Evolutionary conservation across 352 stramenopile species (phyloP).

Genomic region (Hyaloperonospora arabidopsidis): DNA sequence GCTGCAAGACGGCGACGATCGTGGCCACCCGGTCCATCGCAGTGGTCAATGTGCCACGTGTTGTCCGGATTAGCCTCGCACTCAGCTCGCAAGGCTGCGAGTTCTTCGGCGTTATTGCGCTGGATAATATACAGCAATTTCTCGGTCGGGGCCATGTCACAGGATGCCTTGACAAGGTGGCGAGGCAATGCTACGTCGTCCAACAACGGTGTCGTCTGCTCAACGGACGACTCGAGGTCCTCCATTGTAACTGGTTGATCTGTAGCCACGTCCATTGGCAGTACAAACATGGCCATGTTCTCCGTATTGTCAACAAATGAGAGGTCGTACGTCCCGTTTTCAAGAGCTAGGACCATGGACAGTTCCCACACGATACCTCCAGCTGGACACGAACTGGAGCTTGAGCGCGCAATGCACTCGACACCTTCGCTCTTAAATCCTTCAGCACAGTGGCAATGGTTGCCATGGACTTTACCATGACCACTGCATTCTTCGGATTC

Average conservation of each 20-base stretch:
- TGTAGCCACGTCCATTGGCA: constrained; percentile 25
- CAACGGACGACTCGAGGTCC: constrained; percentile 23
- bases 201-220: constrained; percentile 18
- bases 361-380: constrained; percentile 37
- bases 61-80: constrained; percentile 34
- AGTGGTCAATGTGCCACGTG: constrained; percentile 47
- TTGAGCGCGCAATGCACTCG: constrained; percentile 28
- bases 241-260: constrained; percentile 15
- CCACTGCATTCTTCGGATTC: constrained; percentile 26
- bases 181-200: constrained; percentile 36
- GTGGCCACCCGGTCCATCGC: constrained; percentile 31
- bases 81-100: constrained; percentile 26
- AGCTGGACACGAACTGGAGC: constrained; percentile 18
- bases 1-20: constrained; percentile 21
- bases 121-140: constrained; percentile 38
- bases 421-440: constrained; percentile 35
- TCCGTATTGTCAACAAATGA: constrained; percentile 37
- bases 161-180: constrained; percentile 35
- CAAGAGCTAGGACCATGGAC: constrained; percentile 35
- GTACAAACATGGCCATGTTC: constrained; percentile 38
- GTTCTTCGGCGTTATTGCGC: constrained; percentile 40
- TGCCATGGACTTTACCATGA: constrained; percentile 34
- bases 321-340: constrained; percentile 38
- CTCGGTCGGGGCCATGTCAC: constrained; percentile 35
- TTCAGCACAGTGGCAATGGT: constrained; percentile 38